Conservation (phyloP, 768 basidiomycete genomes). For the Serendipita indica region DNA sequence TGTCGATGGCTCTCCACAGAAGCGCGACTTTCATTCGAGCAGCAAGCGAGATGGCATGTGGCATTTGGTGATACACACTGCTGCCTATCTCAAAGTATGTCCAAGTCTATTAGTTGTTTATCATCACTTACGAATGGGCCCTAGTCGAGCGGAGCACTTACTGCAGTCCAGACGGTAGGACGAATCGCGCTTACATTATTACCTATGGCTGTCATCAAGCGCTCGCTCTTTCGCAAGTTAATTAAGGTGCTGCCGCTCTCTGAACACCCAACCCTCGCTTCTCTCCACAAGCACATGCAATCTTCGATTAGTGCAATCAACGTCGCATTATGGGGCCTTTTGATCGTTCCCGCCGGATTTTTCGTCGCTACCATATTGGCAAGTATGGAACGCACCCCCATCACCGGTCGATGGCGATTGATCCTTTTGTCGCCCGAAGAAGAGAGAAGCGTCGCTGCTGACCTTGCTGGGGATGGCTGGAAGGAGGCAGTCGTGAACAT, state of each 20-base stretch:
- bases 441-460: slow-evolving; percentile 74
- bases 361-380: slow-evolving; percentile 59
- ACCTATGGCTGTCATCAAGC: slow-evolving; percentile 50
- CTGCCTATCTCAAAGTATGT: slow-evolving; percentile 51
- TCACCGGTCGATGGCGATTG: slow-evolving; percentile 83
- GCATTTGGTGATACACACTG: slow-evolving; percentile 43
- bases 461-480: slow-evolving; percentile 77
- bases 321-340: slow-evolving; percentile 26
- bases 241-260: slow-evolving; percentile 24
- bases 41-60: slow-evolving; percentile 18
- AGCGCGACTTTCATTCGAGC: slow-evolving; percentile 29
- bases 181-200: slow-evolving; percentile 63
- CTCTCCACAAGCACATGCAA: slow-evolving; percentile 6
- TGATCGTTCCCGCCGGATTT: slow-evolving; percentile 44
- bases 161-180: slow-evolving; percentile 50
- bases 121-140: neutral
- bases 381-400: slow-evolving; percentile 60
- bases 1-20: neutral
- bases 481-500: slow-evolving; percentile 69
- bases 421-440: slow-evolving; percentile 86
- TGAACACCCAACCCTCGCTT: slow-evolving; percentile 9
- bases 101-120: neutral
- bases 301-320: slow-evolving; percentile 7
- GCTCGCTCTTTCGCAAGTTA: slow-evolving; percentile 33
- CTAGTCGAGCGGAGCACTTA: slow-evolving; percentile 61